phyloP scores from a whole-genome alignment of 345 rosid species.

The Populus davidiana region DNA sequence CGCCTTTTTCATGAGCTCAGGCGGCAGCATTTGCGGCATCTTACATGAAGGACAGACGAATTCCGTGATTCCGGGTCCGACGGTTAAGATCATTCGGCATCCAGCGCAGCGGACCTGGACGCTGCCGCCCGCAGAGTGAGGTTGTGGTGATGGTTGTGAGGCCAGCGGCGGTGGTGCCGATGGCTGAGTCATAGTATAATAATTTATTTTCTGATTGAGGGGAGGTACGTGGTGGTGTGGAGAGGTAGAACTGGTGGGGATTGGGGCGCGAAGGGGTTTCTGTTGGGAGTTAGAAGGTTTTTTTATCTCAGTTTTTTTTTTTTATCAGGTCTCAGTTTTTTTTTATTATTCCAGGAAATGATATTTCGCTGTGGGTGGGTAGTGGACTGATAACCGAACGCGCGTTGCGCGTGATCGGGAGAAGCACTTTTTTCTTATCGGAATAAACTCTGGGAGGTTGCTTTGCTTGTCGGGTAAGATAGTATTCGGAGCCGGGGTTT shows the following conservation, averaged over 20 bases:
- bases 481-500: neutral
- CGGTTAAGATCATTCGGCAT: slow-evolving; percentile 74
- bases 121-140: slow-evolving; percentile 35
- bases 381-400: too few relatives aligned
- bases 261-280: neutral
- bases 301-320: too few relatives aligned
- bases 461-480: neutral
- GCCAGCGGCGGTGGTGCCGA: slow-evolving; percentile 55
- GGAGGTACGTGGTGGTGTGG: neutral
- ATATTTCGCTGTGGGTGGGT: neutral
- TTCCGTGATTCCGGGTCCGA: slow-evolving; percentile 62
- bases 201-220: neutral
- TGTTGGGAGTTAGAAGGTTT: neutral
- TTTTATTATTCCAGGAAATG: too few relatives aligned
- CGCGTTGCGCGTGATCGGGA: too few relatives aligned
- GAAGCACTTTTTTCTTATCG: neutral
- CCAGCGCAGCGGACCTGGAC: slow-evolving; percentile 97
- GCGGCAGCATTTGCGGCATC: slow-evolving; percentile 93
- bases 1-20: slow-evolving; percentile 65
- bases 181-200: slow-evolving; percentile 58
- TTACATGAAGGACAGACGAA: slow-evolving; percentile 84
- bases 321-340: too few relatives aligned
- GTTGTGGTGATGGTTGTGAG: slow-evolving; percentile 40
- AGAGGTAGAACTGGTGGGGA: neutral
- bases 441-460: neutral